Evolutionary conservation across 2,329 filamentous ascomycete genomes (phyloP).

Genomic region (Coniochaeta pulveracea): DNA sequence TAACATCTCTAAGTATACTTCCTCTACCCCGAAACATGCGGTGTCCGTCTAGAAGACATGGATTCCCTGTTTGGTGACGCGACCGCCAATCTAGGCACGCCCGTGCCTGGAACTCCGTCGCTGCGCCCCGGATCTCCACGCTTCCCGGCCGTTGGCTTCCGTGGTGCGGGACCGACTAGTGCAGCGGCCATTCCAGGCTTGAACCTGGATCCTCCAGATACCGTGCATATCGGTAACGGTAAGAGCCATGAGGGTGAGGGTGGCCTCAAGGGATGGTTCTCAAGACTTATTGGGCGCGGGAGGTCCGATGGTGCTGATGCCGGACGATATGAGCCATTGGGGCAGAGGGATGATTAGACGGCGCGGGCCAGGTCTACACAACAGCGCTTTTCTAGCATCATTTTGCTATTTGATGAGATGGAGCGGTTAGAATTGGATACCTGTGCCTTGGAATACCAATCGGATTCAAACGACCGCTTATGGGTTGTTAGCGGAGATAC

Average conservation of each 20-base stretch:
- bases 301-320: slow-evolving; percentile 20
- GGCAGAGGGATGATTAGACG: slow-evolving; percentile 25
- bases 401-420: too few relatives aligned
- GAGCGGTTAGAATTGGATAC: too few relatives aligned
- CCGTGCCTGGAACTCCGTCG: slow-evolving; percentile 64
- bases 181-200: slow-evolving; percentile 68
- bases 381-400: too few relatives aligned
- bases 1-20: slow-evolving; percentile 64
- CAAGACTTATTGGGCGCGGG: slow-evolving; percentile 27
- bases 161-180: slow-evolving; percentile 37
- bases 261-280: slow-evolving; percentile 39
- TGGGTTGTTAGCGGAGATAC: too few relatives aligned
- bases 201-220: slow-evolving; percentile 62
- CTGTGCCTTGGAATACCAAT: too few relatives aligned
- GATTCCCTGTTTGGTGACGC: slow-evolving; percentile 88
- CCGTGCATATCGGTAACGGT: slow-evolving; percentile 1
- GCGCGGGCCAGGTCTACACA: too few relatives aligned
- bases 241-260: slow-evolving; percentile 20
- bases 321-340: slow-evolving; percentile 25
- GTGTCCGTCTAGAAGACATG: slow-evolving; percentile 94
- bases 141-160: not conserved
- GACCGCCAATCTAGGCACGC: slow-evolving; percentile 69
- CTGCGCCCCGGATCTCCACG: slow-evolving; percentile 29
- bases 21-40: slow-evolving; percentile 93
- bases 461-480: too few relatives aligned